phyloP scores from a whole-genome alignment of 164 flowering plant genomes.

The Vitis rotundifolia region DNA sequence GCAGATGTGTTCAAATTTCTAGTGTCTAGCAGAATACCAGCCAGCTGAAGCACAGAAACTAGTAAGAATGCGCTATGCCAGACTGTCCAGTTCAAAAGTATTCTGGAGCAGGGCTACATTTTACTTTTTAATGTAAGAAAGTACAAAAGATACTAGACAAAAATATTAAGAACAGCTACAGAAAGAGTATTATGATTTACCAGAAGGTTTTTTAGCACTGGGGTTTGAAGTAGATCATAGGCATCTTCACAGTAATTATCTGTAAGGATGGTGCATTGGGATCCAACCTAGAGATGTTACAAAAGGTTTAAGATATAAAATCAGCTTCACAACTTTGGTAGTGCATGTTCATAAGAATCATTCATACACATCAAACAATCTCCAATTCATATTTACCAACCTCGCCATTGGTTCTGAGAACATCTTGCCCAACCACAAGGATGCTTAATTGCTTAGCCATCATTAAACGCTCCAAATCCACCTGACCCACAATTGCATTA shows the following conservation, averaged over 20 bases:
- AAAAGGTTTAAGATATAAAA: background rate
- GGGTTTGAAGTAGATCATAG: conserved; percentile 63
- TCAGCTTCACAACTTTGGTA: background rate
- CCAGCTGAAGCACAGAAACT: conserved; percentile 40
- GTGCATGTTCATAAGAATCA: background rate
- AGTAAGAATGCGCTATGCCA: background rate
- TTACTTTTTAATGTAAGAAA: too few relatives aligned
- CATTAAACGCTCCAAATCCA: conserved; percentile 64
- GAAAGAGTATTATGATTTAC: conserved; percentile 23
- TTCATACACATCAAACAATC: background rate
- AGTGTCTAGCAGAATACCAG: conserved; percentile 71
- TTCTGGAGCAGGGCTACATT: too few relatives aligned
- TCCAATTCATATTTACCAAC: conserved; percentile 22
- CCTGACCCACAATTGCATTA: conserved; percentile 34
- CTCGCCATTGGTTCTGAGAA: conserved; percentile 56
- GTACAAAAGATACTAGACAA: too few relatives aligned
- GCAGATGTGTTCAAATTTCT: conserved; percentile 45
- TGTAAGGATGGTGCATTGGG: conserved; percentile 68
- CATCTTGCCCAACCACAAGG: conserved; percentile 65
- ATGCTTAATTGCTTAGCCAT: conserved; percentile 50
- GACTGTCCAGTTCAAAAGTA: too few relatives aligned
- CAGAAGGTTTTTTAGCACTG: conserved; percentile 59
- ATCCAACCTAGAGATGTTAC: conserved; percentile 48
- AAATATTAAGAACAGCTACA: background rate
- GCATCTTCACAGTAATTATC: conserved; percentile 86